Base-by-base conservation (phyloP, 2,329 filamentous ascomycete genomes). In the Anisogramma anomala region DNA sequence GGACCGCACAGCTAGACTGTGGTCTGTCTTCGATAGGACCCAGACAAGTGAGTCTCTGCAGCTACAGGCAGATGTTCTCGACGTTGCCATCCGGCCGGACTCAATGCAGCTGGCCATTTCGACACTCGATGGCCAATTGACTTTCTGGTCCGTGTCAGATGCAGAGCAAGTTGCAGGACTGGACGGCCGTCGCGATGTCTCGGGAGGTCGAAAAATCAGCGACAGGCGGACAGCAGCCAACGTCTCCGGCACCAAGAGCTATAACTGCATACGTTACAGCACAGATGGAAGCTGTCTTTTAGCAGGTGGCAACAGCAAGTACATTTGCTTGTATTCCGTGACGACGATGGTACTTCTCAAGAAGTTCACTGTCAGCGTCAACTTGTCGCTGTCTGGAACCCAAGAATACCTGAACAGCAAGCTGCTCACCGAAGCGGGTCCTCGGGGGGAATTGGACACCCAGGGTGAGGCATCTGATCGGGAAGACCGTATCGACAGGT, bases 341-440 rank as follows among this genome's bases (percentile, higher is more conserved):
- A 79, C 79, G 43, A 94, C 89, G 1, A 87, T 91, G 59, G 86
- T 91, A 1, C 67, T 98, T 9, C 68, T 96, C 42, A 94, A 93
- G 60, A 95, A 95, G 58, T 98, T 83, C 57, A 95, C 89, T 2
- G 88, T 96, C 54, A 94, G 85, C 52, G 77, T 94, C 55, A 98
- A 98, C 60, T 69, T 95, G n/a, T 94, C 88, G 2, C 68, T 98
- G 3, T 88, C 94, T 15, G 91, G 91, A 34, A 98, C 91, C 1
- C 89, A 96, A 56, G 91, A 98, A 59, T 94, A 94, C 61, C 72
- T 98, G 50, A 96, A 94, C 70, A 94, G 86, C 66, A 85, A 82
- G 54, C 70, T 84, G 15, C 72, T 98, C 53, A 95, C 88, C 9
- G 91, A 96, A 63, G 89, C 84, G 11, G 91, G 91, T 1, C 84